A percentile compares a stretch with the other conserved stretches of the same genome.
Conservation (phyloP, 164 flowering plant genomes). For the Platanus orientalis region DNA sequence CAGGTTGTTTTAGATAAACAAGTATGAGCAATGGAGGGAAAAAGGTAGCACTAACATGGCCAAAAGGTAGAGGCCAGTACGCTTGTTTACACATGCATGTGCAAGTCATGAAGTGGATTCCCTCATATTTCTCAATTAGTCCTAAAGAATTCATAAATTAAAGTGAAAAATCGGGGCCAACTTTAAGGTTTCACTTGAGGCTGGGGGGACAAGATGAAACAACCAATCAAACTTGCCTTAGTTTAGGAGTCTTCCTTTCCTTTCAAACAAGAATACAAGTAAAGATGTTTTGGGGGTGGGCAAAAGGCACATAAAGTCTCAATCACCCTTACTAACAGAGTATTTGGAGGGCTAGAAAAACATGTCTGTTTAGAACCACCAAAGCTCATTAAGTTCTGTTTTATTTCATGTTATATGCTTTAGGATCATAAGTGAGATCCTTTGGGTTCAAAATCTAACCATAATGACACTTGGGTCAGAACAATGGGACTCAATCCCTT, state of each 20-base stretch:
- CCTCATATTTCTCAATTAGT: slow-evolving; percentile 25
- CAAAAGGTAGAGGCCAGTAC: slow-evolving; percentile 23
- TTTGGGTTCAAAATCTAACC: background rate
- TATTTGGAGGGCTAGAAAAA: slow-evolving; percentile 15
- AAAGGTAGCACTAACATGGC: slow-evolving; percentile 25
- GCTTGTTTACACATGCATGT: slow-evolving; percentile 23
- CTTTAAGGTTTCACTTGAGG: slow-evolving; percentile 17
- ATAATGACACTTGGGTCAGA: background rate
- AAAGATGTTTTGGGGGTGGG: slow-evolving; percentile 8
- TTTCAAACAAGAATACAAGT: slow-evolving; percentile 16
- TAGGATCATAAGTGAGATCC: slow-evolving; percentile 6
- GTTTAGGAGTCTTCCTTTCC: slow-evolving; percentile 8
- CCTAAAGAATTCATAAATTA: slow-evolving; percentile 9
- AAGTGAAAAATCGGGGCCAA: slow-evolving; percentile 16
- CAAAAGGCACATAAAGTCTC: background rate
- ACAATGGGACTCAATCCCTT: background rate
- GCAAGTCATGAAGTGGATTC: slow-evolving; percentile 13
- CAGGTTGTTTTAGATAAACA: background rate
- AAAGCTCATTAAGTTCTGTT: slow-evolving; percentile 16
- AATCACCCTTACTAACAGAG: background rate
- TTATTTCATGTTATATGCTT: slow-evolving; percentile 6
- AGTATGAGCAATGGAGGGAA: slow-evolving; percentile 2
- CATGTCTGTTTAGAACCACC: slow-evolving; percentile 22
- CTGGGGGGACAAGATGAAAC: slow-evolving; percentile 26
- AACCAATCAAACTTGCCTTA: slow-evolving; percentile 8